Percentiles rank a stretch among this genome's conserved stretches.
Evolutionary conservation across 176 grass and related monocot genomes (phyloP).

Genomic region (Typha latifolia): DNA sequence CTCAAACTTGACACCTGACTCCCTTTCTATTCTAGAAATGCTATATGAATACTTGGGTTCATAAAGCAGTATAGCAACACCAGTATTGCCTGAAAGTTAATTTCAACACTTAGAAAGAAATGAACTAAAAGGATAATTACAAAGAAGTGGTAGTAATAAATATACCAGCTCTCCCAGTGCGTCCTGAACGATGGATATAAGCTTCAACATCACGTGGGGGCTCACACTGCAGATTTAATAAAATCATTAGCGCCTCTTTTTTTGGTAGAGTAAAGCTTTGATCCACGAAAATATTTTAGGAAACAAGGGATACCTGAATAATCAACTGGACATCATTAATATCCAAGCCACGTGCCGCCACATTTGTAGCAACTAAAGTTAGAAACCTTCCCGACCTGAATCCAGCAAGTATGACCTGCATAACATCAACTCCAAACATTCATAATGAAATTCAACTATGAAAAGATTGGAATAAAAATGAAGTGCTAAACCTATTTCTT

Average conservation of each 20-base stretch:
- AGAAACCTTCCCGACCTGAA: slow-evolving; percentile 83
- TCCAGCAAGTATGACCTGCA: slow-evolving; percentile 84
- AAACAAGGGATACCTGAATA: slow-evolving; percentile 61
- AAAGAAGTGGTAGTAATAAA: slow-evolving; percentile 1
- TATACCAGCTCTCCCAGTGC: slow-evolving; percentile 88
- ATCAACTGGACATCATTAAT: slow-evolving; percentile 96
- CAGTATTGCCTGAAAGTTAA: slow-evolving; percentile 71
- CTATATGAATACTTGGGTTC: slow-evolving; percentile 62
- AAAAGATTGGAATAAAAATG: too few species aligned
- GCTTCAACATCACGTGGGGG: slow-evolving; percentile 97
- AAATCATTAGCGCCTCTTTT: background rate
- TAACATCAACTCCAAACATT: slow-evolving; percentile 5
- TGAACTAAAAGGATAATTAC: slow-evolving; percentile 1
- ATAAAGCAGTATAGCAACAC: slow-evolving; percentile 78
- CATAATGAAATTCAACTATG: background rate
- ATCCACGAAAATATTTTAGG: background rate
- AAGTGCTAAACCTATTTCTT: too few species aligned
- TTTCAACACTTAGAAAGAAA: background rate
- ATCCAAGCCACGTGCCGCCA: slow-evolving; percentile 85
- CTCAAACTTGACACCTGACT: slow-evolving; percentile 88
- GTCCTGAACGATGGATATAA: slow-evolving; percentile 91
- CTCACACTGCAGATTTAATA: slow-evolving; percentile 57
- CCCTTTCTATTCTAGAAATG: slow-evolving; percentile 60
- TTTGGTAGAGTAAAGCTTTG: background rate
- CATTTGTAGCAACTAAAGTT: slow-evolving; percentile 94